Percentiles rank a stretch among this genome's conserved stretches.
Evolutionary conservation across 176 grass and related monocot genomes (phyloP).

Genomic region (Bromus sterilis): DNA sequence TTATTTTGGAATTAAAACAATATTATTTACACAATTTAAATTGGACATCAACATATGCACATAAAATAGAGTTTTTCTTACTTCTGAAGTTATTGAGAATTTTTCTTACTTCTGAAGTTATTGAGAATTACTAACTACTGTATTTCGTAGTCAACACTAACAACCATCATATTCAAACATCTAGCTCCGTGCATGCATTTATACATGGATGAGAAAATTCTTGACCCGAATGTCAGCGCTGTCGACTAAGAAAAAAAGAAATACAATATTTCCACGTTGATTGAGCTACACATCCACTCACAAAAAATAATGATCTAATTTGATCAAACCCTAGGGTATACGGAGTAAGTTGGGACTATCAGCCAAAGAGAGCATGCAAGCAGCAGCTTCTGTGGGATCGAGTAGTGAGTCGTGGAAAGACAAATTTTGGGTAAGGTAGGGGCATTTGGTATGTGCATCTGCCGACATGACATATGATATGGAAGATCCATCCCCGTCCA

Average conservation of each 20-base stretch:
- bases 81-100: too few species aligned
- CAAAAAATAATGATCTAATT: background rate
- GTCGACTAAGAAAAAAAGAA: too few species aligned
- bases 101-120: too few species aligned
- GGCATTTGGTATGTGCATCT: background rate
- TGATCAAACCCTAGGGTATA: background rate
- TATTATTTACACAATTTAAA: background rate
- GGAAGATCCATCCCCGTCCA: constrained; percentile 23
- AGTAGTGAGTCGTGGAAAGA: background rate
- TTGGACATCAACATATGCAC: background rate
- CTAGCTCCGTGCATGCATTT: background rate
- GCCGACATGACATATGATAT: constrained; percentile 29
- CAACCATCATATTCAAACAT: background rate
- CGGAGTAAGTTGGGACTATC: background rate
- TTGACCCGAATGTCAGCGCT: background rate
- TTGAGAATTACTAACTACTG: too few species aligned
- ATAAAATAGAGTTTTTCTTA: background rate
- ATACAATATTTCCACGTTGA: too few species aligned
- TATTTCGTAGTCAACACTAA: background rate
- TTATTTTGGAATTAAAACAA: background rate
- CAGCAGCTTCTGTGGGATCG: background rate
- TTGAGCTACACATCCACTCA: too few species aligned
- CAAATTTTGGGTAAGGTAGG: background rate
- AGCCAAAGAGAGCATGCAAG: background rate
- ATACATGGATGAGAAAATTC: background rate